Base-by-base conservation (phyloP, 805 yeast genomes). In the Sugiyamaella valdiviana region DNA sequence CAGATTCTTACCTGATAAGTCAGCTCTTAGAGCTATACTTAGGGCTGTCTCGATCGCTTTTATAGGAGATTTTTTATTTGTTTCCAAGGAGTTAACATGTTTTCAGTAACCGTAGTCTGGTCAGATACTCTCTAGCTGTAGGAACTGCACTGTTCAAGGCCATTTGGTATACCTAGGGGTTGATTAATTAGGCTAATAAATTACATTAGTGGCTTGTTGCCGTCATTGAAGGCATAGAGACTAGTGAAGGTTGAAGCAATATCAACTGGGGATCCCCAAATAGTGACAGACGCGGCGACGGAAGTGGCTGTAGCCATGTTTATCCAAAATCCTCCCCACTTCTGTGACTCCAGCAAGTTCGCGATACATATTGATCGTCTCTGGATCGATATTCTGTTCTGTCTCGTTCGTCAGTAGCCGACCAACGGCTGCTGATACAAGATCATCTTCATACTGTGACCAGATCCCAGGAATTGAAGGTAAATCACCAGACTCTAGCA, bases 221-320 rank as follows among this genome's bases (percentile, higher is more conserved):
- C 14, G 32, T 26, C 4, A n/a, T 26, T 10, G n/a, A 26, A 26
- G 14, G 9, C 14, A 26, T 26, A 10, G 14, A 26, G 3, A n/a
- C 32, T 12, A 26, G n/a, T n/a, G 14, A n/a, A 12, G 2, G 9
- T 26, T 10, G 9, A 26, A 12, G 14, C 14, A 12, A 26, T n/a
- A 26, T 26, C 32, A 26, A 10, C 14, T n/a, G 14, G 32, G 14
- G 5, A 26, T 26, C 14, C 32, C 32, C 32, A 26, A n/a, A n/a
- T 26, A 26, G 32, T 26, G 14, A n/a, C 32, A 26, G n/a, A 26
- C 32, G 14, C 32, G 32, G 14, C 32, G 32, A 12, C 14, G 32
- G 32, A 26, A 26, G 32, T 26, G 9, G 32, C 26, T 36, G 6
- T 29, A 17, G 20, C 44, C 44, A 24, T 41, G 44, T n/a, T 41